Percentiles rank a stretch among this genome's conserved stretches.
These are phyloP conservation scores for Coemansia aciculifera DNA, from an alignment of 192 early-diverging fungal genomes.

Conservation along the genomic window DNA sequence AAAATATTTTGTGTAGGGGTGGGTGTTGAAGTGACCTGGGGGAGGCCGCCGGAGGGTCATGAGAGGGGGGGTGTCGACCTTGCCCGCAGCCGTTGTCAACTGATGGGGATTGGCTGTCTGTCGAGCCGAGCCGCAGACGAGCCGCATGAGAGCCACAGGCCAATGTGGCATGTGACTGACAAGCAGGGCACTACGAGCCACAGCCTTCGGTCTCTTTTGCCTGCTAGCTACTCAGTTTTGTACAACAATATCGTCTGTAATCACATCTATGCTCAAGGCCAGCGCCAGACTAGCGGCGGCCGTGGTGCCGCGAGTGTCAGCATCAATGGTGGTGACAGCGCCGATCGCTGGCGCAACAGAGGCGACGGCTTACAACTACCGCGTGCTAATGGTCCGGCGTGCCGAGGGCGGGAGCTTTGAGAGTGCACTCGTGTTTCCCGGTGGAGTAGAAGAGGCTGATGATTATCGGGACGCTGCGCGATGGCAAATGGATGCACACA, in stretches of 20 bases:
- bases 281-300: not conserved
- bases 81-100: not conserved
- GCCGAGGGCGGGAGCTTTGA: slow-evolving; percentile 35
- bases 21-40: not conserved
- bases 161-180: not conserved
- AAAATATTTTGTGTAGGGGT: not conserved
- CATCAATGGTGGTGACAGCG: slow-evolving; percentile 47
- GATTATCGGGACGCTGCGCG: slow-evolving; percentile 3
- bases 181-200: not conserved
- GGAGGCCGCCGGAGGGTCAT: not conserved
- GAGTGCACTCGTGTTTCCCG: slow-evolving; percentile 44
- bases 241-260: not conserved
- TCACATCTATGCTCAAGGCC: not conserved
- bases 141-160: not conserved
- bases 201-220: not conserved
- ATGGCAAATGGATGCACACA: slow-evolving; percentile 20
- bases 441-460: slow-evolving; percentile 34
- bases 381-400: slow-evolving; percentile 48
- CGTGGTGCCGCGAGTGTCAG: slow-evolving; percentile 10
- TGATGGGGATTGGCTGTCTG: not conserved
- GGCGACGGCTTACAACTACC: slow-evolving; percentile 36
- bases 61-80: not conserved
- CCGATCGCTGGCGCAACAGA: slow-evolving; percentile 8
- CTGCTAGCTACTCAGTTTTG: no score
- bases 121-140: not conserved